Conservation (phyloP, 2,329 filamentous ascomycete genomes). For the Neopestalotiopsis rosae region DNA sequence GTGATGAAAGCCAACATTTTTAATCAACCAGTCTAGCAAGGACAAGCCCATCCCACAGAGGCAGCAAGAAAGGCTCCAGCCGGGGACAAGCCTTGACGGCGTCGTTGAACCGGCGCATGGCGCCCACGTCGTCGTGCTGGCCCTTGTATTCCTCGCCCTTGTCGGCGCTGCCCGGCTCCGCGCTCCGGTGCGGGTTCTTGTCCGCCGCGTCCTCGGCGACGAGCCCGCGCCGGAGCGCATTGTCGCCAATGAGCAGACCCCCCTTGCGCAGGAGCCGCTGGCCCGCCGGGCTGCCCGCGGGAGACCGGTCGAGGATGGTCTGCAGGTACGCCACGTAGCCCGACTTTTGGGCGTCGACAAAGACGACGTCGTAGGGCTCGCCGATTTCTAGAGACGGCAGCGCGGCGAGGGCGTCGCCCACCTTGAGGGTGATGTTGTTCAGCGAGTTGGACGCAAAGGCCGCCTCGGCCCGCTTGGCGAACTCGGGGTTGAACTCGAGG, state of each 20-base stretch:
- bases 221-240: conserved; percentile 54
- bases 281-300: conserved; percentile 33
- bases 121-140: conserved; percentile 29
- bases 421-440: conserved; percentile 51
- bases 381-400: conserved; percentile 33
- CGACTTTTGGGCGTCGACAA: conserved; percentile 59
- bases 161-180: conserved; percentile 8
- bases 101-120: conserved; percentile 42
- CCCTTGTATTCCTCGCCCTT: conserved; percentile 25
- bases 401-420: conserved; percentile 49
- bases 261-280: conserved; percentile 49
- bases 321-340: conserved; percentile 55
- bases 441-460: conserved; percentile 45
- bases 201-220: conserved; percentile 48
- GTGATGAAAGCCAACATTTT: not conserved
- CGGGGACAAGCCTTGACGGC: conserved; percentile 36
- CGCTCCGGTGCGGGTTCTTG: conserved; percentile 36
- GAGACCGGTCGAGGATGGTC: conserved; percentile 49
- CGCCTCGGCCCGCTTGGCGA: conserved; percentile 45
- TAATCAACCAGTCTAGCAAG: conserved; percentile 43
- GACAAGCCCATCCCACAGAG: conserved; percentile 49
- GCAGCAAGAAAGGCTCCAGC: conserved; percentile 46
- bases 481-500: conserved; percentile 51
- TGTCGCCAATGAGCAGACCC: conserved; percentile 60
- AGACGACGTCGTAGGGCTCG: conserved; percentile 58